Base-by-base conservation (phyloP, 1,139 yeast genomes). In the Blastobotrys arbuscula region DNA sequence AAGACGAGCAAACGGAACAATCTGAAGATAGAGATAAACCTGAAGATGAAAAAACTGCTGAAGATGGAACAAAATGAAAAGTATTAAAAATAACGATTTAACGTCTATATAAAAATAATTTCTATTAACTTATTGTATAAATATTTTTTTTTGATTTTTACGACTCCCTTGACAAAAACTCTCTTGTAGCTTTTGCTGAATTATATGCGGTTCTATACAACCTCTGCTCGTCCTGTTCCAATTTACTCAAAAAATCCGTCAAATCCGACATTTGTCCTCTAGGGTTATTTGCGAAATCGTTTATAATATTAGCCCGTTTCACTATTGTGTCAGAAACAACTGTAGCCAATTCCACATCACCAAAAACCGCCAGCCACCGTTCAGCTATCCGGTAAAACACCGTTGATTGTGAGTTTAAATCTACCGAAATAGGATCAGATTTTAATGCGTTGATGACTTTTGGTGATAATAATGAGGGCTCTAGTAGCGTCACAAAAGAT, bases 391-490 rank as follows among this genome's bases (percentile, higher is more conserved):
- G 69, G 60, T 84, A 86, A 65, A 78, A 90, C 60, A 84, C 78
- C 4, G 85, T 75, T 45, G 79, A 73, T 40, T 85, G 78, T 1
- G 81, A 69, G 54, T 85, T 84, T 40, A 90, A 62, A 61, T 89
- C 95, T 15, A 89, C 73, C 23, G 77, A 69, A 1, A 70, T 67
- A 0, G 96, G 78, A 55, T 81, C 86, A 0, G 96, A 77, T 62
- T 85, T 86, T 44, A 90, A 79, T 36, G 96, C 95, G 60, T 87
- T 89, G 36, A 84, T 63, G 23, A 88, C 89, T 56, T 78, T 79
- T 10, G 70, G 61, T 24, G 78, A 73, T 50, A 87, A 74, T 48
- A 81, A 78, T 2, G 81, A 84, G 0, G 97, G 96, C 44, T 78
- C 79, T 21, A 79, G 65, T 44, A 89, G 69, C 44, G 82, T 82